These are phyloP conservation scores for Suhomyces faveliae DNA, from an alignment of 805 yeast genomes.

Conservation along the genomic window DNA sequence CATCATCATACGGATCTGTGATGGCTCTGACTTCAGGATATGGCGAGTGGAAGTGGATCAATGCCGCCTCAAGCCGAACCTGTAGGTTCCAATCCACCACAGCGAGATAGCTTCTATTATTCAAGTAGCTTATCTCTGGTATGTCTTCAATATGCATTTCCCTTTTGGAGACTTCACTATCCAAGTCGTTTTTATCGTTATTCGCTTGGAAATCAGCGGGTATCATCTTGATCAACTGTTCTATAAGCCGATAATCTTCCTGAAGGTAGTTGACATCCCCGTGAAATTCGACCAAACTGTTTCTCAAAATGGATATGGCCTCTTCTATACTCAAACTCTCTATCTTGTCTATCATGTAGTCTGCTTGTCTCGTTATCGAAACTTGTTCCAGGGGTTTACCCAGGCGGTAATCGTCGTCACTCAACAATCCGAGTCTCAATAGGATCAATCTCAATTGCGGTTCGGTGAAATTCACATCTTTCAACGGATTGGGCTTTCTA, in stretches of 20 bases:
- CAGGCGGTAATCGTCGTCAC: constrained; percentile 10
- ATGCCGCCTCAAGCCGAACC: constrained; percentile 41
- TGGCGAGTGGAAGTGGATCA: constrained; percentile 48
- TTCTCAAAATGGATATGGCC: constrained; percentile 33
- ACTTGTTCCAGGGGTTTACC: neutral
- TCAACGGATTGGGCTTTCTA: neutral
- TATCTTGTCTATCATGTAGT: constrained; percentile 33
- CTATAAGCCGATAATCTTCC: constrained; percentile 34
- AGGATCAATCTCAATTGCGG: constrained; percentile 6
- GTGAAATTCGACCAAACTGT: constrained; percentile 33
- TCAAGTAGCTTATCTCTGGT: constrained; percentile 1
- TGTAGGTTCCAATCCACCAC: constrained; percentile 31
- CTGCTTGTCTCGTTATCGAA: constrained; percentile 7
- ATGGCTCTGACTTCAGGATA: constrained; percentile 68
- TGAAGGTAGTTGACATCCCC: constrained; percentile 36
- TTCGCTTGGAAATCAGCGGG: constrained; percentile 15
- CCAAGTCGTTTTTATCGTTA: neutral
- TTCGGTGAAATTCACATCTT: neutral
- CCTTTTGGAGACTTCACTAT: neutral
- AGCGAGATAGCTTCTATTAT: constrained; percentile 9
- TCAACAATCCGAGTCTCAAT: constrained; percentile 11
- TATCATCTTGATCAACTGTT: constrained; percentile 21
- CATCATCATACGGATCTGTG: constrained; percentile 58
- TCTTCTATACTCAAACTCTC: constrained; percentile 18
- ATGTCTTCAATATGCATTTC: neutral